Percentiles rank a stretch among this genome's conserved stretches.
phyloP scores from a whole-genome alignment of 1,139 yeast genomes.

The Protomyces macrosporus region DNA sequence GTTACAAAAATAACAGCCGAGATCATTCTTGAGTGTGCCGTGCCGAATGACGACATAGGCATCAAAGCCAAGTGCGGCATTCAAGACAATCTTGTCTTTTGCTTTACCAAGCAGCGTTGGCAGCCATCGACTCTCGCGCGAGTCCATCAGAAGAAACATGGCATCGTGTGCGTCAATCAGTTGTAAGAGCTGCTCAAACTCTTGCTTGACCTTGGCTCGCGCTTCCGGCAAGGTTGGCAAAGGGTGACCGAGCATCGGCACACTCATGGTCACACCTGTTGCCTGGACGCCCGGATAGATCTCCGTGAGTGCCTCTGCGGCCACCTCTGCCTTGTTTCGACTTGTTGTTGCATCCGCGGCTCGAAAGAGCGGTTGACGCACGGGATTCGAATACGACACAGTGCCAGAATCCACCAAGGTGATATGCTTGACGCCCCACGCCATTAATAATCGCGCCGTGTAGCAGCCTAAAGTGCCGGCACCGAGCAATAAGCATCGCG shows the following conservation, averaged over 20 bases:
- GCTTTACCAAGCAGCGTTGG: slow-evolving; percentile 78
- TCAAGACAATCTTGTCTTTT: slow-evolving; percentile 64
- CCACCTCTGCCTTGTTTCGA: slow-evolving; percentile 63
- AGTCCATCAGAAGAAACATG: slow-evolving; percentile 77
- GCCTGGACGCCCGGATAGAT: slow-evolving; percentile 75
- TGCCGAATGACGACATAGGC: slow-evolving; percentile 90
- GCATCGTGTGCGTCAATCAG: slow-evolving; percentile 70
- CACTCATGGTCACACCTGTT: slow-evolving; percentile 58
- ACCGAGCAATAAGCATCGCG: slow-evolving; percentile 74
- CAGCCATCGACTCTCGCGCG: slow-evolving; percentile 92
- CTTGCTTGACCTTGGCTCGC: slow-evolving; percentile 47
- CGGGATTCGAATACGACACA: slow-evolving; percentile 90
- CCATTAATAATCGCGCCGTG: slow-evolving; percentile 75
- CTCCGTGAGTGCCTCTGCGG: slow-evolving; percentile 63
- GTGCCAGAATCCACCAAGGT: slow-evolving; percentile 86
- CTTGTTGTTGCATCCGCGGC: slow-evolving; percentile 75
- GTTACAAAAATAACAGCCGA: slow-evolving; percentile 94
- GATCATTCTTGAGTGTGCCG: slow-evolving; percentile 43
- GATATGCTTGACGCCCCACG: slow-evolving; percentile 86
- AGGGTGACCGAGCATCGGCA: slow-evolving; percentile 96
- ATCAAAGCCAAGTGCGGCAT: slow-evolving; percentile 94
- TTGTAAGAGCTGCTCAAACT: slow-evolving; percentile 49
- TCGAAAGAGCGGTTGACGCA: slow-evolving; percentile 78
- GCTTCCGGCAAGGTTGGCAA: slow-evolving; percentile 42
- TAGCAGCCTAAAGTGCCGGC: slow-evolving; percentile 96